A percentile compares a stretch with the other conserved stretches of the same genome.
phyloP scores from a whole-genome alignment of 139 green algal genomes.

The Chlamydomonas sp. region DNA sequence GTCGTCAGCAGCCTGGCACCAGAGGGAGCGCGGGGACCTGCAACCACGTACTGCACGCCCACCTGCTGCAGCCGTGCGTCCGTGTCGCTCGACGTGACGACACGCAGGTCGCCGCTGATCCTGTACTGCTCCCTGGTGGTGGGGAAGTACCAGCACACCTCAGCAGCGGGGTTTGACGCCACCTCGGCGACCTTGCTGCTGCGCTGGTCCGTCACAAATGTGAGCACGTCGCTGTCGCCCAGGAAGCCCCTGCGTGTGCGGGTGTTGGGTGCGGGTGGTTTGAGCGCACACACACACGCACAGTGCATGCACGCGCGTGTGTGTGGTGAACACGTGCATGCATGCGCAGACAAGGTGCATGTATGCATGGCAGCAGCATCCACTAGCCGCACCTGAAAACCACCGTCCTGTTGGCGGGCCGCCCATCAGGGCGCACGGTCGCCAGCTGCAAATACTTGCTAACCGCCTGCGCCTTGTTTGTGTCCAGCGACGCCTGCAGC shows the following conservation, averaged over 20 bases:
- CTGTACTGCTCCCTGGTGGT: slow-evolving; percentile 60
- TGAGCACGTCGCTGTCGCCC: slow-evolving; percentile 38
- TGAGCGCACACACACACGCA: too few species aligned
- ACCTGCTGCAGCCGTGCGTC: slow-evolving; percentile 33
- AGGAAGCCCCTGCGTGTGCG: slow-evolving; percentile 67
- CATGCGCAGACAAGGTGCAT: slow-evolving; percentile 2
- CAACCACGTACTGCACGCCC: not conserved
- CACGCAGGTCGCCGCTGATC: slow-evolving; percentile 41
- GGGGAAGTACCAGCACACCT: slow-evolving; percentile 75
- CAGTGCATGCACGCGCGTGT: too few species aligned
- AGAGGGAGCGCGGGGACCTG: not conserved
- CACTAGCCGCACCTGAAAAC: slow-evolving; percentile 47
- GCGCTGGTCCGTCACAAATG: slow-evolving; percentile 60
- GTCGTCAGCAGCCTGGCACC: not conserved
- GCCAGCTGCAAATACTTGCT: slow-evolving; percentile 67
- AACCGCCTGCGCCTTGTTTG: slow-evolving; percentile 3
- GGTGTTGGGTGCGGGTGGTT: too few species aligned
- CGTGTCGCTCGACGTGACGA: slow-evolving; percentile 31
- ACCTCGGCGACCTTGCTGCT: slow-evolving; percentile 53
- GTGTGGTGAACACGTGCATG: too few species aligned
- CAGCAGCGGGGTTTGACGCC: slow-evolving; percentile 34
- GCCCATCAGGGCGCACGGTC: slow-evolving; percentile 56
- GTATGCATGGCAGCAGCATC: not conserved
- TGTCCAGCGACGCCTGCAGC: slow-evolving; percentile 1
- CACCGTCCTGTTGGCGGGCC: slow-evolving; percentile 65